Conservation (phyloP, 371 early-diverging fungal species). For the Syncephalastrum sp. region DNA sequence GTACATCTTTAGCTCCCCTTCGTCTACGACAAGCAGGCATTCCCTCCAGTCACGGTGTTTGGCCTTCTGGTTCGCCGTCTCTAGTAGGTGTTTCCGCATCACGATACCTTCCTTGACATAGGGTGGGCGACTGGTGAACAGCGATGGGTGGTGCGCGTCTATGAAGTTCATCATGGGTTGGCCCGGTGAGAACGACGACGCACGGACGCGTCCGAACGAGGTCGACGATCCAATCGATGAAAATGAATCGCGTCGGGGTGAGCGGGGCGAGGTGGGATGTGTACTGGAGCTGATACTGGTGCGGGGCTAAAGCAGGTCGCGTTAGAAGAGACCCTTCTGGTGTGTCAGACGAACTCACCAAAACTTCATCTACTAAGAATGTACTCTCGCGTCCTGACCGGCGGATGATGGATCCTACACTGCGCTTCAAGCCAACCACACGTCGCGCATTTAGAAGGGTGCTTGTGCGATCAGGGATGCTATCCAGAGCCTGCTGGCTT, state of each 20-base stretch:
- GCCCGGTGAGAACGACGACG: constrained; percentile 14
- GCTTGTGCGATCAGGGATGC: neutral
- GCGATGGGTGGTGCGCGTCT: constrained; percentile 17
- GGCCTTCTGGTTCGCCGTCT: constrained; percentile 76
- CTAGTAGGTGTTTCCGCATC: constrained; percentile 83
- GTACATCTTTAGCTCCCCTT: constrained; percentile 80
- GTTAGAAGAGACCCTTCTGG: neutral
- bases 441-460: constrained; percentile 19
- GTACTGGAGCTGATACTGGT: constrained; percentile 26
- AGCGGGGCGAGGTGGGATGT: constrained; percentile 14
- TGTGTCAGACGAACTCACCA: constrained; percentile 12
- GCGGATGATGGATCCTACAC: constrained; percentile 32
- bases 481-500: too few relatives aligned
- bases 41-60: constrained; percentile 87
- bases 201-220: constrained; percentile 10
- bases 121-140: constrained; percentile 39
- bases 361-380: constrained; percentile 25
- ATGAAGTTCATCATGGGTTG: constrained; percentile 28
- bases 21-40: constrained; percentile 68
- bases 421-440: constrained; percentile 30
- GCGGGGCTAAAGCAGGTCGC: constrained; percentile 18
- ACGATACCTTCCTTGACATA: constrained; percentile 76
- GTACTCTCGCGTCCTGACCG: constrained; percentile 31
- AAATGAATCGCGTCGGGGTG: constrained; percentile 9
- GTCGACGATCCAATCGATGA: constrained; percentile 15